A percentile compares a stretch with the other conserved stretches of the same genome.
These are phyloP conservation scores for Starmerella stigmatis DNA, from an alignment of 805 yeast species.

Conservation along the genomic window DNA sequence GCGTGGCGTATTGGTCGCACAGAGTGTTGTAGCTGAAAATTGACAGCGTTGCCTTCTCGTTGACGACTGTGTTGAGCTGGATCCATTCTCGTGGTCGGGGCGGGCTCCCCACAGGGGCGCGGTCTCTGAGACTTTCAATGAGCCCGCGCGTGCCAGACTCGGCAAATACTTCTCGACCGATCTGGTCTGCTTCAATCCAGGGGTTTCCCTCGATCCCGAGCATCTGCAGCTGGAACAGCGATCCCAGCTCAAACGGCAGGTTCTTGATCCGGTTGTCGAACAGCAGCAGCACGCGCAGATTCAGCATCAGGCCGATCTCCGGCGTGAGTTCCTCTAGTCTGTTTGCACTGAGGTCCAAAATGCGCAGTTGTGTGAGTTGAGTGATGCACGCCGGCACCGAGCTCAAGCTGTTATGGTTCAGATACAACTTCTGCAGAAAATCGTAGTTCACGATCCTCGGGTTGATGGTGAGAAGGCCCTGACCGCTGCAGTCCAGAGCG, in stretches of 20 bases:
- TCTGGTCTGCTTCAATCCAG: slow-evolving; percentile 41
- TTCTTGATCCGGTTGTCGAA: slow-evolving; percentile 74
- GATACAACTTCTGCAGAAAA: slow-evolving; percentile 74
- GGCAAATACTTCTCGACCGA: slow-evolving; percentile 53
- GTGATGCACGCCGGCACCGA: slow-evolving; percentile 57
- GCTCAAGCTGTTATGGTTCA: slow-evolving; percentile 74
- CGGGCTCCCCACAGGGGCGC: slow-evolving; percentile 54
- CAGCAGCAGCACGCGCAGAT: slow-evolving; percentile 67
- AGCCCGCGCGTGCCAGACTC: slow-evolving; percentile 78
- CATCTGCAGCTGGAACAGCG: slow-evolving; percentile 69
- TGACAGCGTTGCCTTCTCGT: slow-evolving; percentile 46
- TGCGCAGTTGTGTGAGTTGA: slow-evolving; percentile 59
- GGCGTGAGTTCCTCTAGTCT: slow-evolving; percentile 59
- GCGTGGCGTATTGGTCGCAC: slow-evolving; percentile 92
- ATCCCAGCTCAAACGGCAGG: slow-evolving; percentile 79
- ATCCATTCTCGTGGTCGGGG: slow-evolving; percentile 79
- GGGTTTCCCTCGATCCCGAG: slow-evolving; percentile 93
- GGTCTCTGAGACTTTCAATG: slow-evolving; percentile 70
- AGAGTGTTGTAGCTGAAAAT: slow-evolving; percentile 79
- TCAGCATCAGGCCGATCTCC: slow-evolving; percentile 74
- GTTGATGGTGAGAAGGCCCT: slow-evolving; percentile 62
- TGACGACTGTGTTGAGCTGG: slow-evolving; percentile 67
- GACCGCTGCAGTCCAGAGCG: slow-evolving; percentile 83
- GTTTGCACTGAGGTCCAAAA: slow-evolving; percentile 78
- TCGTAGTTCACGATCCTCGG: slow-evolving; percentile 66